These are phyloP conservation scores for Coprinopsis marcescibilis DNA, from an alignment of 768 basidiomycete species.

Conservation along the genomic window DNA sequence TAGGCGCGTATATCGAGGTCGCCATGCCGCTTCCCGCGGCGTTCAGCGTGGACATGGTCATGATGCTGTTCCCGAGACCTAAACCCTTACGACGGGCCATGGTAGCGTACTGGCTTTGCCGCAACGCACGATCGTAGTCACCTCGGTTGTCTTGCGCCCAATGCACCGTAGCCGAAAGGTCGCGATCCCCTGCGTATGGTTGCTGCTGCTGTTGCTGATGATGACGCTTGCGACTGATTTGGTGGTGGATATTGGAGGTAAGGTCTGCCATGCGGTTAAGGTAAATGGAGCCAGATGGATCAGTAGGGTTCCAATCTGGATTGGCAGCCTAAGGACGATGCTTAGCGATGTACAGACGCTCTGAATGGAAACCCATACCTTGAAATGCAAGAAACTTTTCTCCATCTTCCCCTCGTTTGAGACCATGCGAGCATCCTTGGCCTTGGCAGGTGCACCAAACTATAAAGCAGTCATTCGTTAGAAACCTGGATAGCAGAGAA, in stretches of 20 bases:
- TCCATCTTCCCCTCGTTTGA: constrained; percentile 98
- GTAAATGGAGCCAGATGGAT: constrained; percentile 88
- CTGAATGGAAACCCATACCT: constrained; percentile 34
- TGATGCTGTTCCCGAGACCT: constrained; percentile 38
- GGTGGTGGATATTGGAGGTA: constrained; percentile 40
- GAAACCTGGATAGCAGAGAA: neutral
- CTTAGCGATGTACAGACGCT: neutral
- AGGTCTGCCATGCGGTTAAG: constrained; percentile 78
- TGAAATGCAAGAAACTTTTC: constrained; percentile 94
- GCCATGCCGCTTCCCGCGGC: constrained; percentile 26
- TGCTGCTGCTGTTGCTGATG: constrained; percentile 17
- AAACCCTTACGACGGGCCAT: constrained; percentile 37
- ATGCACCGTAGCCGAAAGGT: constrained; percentile 14
- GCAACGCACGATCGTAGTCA: constrained; percentile 70
- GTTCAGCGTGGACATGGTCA: constrained; percentile 44
- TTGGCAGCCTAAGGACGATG: constrained; percentile 62
- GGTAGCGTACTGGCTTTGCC: constrained; percentile 59
- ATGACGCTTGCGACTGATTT: constrained; percentile 32
- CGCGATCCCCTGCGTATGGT: constrained; percentile 10
- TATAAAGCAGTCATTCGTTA: constrained; percentile 20
- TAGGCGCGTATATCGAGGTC: constrained; percentile 43
- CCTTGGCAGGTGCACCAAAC: constrained; percentile 80
- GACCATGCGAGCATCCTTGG: constrained; percentile 66
- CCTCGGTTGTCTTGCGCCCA: constrained; percentile 8
- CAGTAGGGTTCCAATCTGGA: constrained; percentile 91